These are phyloP conservation scores for Aspergillus kassunensis DNA, from an alignment of 495 filamentous ascomycete genomes.

Conservation along the genomic window DNA sequence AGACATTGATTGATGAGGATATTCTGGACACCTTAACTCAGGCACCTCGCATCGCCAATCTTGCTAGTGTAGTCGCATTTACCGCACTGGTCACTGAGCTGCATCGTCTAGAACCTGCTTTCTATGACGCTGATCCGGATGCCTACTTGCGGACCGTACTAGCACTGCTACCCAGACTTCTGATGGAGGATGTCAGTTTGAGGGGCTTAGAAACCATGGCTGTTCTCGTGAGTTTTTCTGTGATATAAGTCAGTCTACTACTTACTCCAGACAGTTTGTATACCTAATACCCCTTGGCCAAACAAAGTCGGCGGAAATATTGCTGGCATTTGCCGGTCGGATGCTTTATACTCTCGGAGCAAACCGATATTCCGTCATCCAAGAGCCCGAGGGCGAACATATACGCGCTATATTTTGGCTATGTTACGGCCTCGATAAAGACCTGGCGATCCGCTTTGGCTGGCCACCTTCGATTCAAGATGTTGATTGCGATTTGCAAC, in stretches of 20 bases:
- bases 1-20: conserved; percentile 11
- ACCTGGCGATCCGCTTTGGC: conserved; percentile 26
- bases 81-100: conserved; percentile 24
- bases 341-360: conserved; percentile 22
- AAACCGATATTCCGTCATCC: conserved; percentile 6
- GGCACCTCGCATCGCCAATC: background rate
- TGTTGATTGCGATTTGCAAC: conserved; percentile 28
- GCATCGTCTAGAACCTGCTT: conserved; percentile 23
- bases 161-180: conserved; percentile 16
- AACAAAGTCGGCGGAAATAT: conserved; percentile 17
- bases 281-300: conserved; percentile 24
- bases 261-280: conserved; percentile 12
- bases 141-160: conserved; percentile 24
- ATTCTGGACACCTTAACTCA: conserved; percentile 8
- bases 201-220: conserved; percentile 24
- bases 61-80: conserved; percentile 24
- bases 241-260: background rate
- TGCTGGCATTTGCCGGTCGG: conserved; percentile 21
- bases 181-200: conserved; percentile 21
- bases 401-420: conserved; percentile 34
- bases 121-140: conserved; percentile 20
- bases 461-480: conserved; percentile 29
- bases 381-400: conserved; percentile 16
- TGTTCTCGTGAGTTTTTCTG: conserved; percentile 19
- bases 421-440: conserved; percentile 32